Evolutionary conservation across 2,329 filamentous ascomycete genomes (phyloP).

Genomic region (Huntiella omanensis): DNA sequence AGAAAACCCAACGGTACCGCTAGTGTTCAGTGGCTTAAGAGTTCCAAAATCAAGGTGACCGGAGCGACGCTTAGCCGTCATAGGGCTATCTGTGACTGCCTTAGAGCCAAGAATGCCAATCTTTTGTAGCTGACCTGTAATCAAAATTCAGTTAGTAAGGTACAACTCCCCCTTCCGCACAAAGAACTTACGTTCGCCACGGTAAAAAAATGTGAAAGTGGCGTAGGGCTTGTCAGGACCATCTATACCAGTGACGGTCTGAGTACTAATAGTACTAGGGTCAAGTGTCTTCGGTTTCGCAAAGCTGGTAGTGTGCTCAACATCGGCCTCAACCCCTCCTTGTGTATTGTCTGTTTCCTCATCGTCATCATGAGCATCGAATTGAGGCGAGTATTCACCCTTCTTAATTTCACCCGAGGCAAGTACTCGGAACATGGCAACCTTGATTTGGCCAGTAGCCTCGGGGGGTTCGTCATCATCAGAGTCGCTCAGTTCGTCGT

Average conservation of each 20-base stretch:
- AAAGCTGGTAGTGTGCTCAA: constrained; percentile 95
- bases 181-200: constrained; percentile 66
- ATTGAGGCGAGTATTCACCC: constrained; percentile 94
- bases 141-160: neutral
- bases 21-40: constrained; percentile 64
- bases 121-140: constrained; percentile 74
- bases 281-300: constrained; percentile 91
- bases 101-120: constrained; percentile 74
- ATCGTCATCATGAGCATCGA: constrained; percentile 90
- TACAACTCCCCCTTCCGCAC: neutral
- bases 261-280: constrained; percentile 92
- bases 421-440: constrained; percentile 85
- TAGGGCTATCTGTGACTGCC: constrained; percentile 38
- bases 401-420: constrained; percentile 95
- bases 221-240: constrained; percentile 92
- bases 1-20: constrained; percentile 79
- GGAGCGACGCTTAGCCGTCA: constrained; percentile 57
- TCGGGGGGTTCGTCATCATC: constrained; percentile 81
- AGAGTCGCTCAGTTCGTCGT: constrained; percentile 55
- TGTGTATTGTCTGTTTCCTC: constrained; percentile 26
- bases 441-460: constrained; percentile 93
- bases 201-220: constrained; percentile 93
- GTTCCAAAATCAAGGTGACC: constrained; percentile 70
- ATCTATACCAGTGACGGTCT: constrained; percentile 97
- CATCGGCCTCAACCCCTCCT: constrained; percentile 42